These are phyloP conservation scores for Mycocentrospora acerina DNA, from an alignment of 2,329 filamentous ascomycete genomes.

Conservation along the genomic window DNA sequence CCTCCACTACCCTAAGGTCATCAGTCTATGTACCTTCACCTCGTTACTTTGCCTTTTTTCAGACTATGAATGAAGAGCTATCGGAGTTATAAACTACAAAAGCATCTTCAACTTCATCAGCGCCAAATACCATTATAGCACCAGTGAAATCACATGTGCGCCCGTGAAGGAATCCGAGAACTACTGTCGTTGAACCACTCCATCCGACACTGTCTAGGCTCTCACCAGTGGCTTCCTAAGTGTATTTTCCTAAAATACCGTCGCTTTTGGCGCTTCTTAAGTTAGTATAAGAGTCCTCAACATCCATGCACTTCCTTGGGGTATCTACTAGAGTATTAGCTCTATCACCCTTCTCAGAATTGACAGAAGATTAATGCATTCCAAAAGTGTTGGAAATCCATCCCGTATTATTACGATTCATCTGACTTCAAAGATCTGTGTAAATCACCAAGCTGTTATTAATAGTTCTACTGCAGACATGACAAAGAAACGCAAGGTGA, in stretches of 20 bases:
- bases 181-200: conserved; percentile 51
- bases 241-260: conserved; percentile 39
- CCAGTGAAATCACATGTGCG: conserved; percentile 50
- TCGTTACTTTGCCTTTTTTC: conserved; percentile 33
- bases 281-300: conserved; percentile 37
- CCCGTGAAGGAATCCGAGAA: conserved; percentile 56
- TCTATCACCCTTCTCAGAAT: conserved; percentile 38
- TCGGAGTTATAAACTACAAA: conserved; percentile 36
- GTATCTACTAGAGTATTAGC: conserved; percentile 39
- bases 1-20: conserved; percentile 54
- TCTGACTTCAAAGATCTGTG: too few species aligned
- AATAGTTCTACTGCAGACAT: too few species aligned
- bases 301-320: conserved; percentile 34
- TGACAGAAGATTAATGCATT: conserved; percentile 24
- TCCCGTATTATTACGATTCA: too few species aligned
- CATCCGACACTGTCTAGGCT: conserved; percentile 48
- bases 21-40: conserved; percentile 48
- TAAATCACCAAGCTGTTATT: too few species aligned
- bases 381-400: too few species aligned
- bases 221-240: conserved; percentile 33
- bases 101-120: conserved; percentile 51
- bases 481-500: too few species aligned
- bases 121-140: conserved; percentile 45
- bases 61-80: conserved; percentile 40
- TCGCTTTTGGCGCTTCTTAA: conserved; percentile 29